Evolutionary conservation across 805 yeast species (phyloP), one percentile per base, ranked within the genome.

Genomic region (Hanseniaspora guilliermondii): DNA sequence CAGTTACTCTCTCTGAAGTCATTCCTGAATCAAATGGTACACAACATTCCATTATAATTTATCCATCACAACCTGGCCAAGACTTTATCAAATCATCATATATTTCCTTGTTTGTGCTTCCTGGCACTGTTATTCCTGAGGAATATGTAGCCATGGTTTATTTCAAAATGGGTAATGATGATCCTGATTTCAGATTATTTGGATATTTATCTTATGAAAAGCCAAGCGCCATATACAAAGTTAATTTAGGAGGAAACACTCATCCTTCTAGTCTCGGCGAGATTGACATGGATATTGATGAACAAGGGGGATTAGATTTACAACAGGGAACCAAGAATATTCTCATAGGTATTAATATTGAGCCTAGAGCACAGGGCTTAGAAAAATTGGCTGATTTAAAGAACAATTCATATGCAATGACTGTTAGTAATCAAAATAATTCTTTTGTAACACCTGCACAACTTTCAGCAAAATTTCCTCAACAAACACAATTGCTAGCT

Each of bases 211-310:
- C 77, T 45, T 68, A 74, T 0, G 70, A 68, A 37, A 93, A 91
- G 65, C 97, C 94, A 37, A 85, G 95, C 56, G 96, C 97, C 0
- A 93, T 93, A 2, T 93, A 85, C 72, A 84, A 83, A 63, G 76
- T 91, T 56, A 86, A 82, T 64, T 53, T 67, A 17, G 54, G 52
- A 12, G 45, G 48, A 45, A 74, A 73, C 58, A 37, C 56, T 2
- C 57, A 58, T n/a, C 47, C 50, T 12, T 39, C 56, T 27, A 70
- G 68, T 56, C 62, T 75, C 6, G 84, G 80, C 47, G 85, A 79
- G 58, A 73, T 78, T 60, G 78, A 74, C 56, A 75, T 78, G 72
- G 82, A 76, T 46, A 74, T 76, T 56, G 82, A 73, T 46, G 76
- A 69, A 30, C 63, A 67, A n/a, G 67, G 59, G 17, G 62, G 65